These are phyloP conservation scores for Golubevia pallescens DNA, from an alignment of 1,284 basidiomycete genomes.

Conservation along the genomic window DNA sequence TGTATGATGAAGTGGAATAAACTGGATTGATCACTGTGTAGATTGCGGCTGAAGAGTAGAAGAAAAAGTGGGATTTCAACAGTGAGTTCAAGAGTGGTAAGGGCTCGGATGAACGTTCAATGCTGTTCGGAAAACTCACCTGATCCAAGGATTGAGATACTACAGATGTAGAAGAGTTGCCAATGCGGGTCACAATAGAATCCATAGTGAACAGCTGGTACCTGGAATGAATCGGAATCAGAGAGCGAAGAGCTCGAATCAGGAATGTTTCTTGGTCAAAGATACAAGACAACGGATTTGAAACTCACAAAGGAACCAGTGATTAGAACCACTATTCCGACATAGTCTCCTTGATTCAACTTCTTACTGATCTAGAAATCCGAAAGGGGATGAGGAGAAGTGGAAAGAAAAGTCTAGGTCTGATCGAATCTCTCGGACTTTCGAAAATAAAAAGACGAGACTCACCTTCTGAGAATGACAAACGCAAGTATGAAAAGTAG, in stretches of 20 bases:
- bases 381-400: not conserved
- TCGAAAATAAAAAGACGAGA: too few species aligned
- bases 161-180: slow-evolving; percentile 29
- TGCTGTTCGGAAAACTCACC: too few species aligned
- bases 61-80: too few species aligned
- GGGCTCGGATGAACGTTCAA: too few species aligned
- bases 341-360: slow-evolving; percentile 51
- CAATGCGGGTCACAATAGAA: slow-evolving; percentile 53
- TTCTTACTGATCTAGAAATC: not conserved
- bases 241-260: slow-evolving; percentile 10
- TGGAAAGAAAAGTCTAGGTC: too few species aligned
- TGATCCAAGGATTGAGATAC: too few species aligned
- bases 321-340: slow-evolving; percentile 63
- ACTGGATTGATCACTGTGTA: slow-evolving; percentile 80
- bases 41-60: slow-evolving; percentile 74
- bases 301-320: slow-evolving; percentile 52
- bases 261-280: too few species aligned
- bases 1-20: slow-evolving; percentile 77
- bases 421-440: too few species aligned
- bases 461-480: slow-evolving; percentile 41
- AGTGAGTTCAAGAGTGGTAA: too few species aligned
- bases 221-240: slow-evolving; percentile 4
- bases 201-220: slow-evolving; percentile 45
- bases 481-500: slow-evolving; percentile 49
- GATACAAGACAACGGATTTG: too few species aligned